A percentile compares a stretch with the other conserved stretches of the same genome.
Evolutionary conservation across 306 rosid species (phyloP).

Genomic region (Trichosanthes truncata): DNA sequence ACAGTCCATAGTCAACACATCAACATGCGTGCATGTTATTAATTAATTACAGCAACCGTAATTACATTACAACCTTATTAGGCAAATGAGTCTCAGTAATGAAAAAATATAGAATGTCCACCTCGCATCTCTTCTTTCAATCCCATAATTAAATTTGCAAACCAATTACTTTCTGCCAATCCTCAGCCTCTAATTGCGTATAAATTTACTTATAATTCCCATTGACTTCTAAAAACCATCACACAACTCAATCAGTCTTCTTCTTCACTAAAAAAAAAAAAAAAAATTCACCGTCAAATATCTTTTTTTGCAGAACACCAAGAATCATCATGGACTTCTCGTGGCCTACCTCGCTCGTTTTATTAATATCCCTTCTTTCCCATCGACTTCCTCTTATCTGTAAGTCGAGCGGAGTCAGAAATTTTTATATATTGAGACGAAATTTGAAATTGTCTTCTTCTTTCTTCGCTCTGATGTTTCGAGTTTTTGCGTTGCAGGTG

Average conservation of each 20-base stretch:
- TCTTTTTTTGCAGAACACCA: too few relatives aligned
- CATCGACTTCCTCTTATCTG: background rate
- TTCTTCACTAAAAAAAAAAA: background rate
- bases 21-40: background rate
- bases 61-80: too few relatives aligned
- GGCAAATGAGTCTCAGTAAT: background rate
- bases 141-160: background rate
- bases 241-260: background rate
- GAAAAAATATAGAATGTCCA: background rate
- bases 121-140: background rate
- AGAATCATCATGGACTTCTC: background rate
- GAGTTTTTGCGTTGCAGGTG: background rate
- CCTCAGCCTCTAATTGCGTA: background rate
- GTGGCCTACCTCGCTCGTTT: background rate
- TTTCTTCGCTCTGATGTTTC: background rate
- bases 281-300: too few relatives aligned
- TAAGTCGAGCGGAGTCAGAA: background rate
- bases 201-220: too few relatives aligned
- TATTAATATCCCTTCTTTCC: background rate
- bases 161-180: too few relatives aligned
- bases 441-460: too few relatives aligned
- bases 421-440: too few relatives aligned
- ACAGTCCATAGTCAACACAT: background rate
- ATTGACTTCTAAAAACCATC: background rate
- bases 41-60: background rate